A percentile compares a stretch with the other conserved stretches of the same genome.
These are phyloP conservation scores for Ceratocystiopsis minuta DNA, from an alignment of 2,329 filamentous ascomycete genomes.

Conservation along the genomic window DNA sequence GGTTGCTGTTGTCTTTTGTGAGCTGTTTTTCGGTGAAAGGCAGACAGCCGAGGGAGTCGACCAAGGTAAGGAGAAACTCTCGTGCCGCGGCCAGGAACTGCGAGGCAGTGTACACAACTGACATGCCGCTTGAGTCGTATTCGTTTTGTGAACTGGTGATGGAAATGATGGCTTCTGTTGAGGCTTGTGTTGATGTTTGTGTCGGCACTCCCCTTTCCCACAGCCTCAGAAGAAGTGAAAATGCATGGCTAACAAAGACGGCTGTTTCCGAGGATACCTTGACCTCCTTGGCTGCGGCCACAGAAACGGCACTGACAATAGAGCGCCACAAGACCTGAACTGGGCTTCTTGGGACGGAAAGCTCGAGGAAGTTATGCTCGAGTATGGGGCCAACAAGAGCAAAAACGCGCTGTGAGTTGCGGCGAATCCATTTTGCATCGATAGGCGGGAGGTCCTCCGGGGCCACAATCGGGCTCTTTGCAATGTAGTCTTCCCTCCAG, in stretches of 20 bases:
- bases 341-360: conserved; percentile 41
- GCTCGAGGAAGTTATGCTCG: conserved; percentile 39
- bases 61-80: conserved; percentile 28
- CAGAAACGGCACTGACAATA: conserved; percentile 43
- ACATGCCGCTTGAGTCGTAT: no score
- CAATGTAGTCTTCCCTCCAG: conserved; percentile 60
- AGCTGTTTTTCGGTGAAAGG: conserved; percentile 46
- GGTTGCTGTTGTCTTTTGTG: conserved; percentile 29
- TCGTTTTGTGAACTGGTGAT: conserved; percentile 24
- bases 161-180: background rate
- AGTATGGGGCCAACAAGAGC: conserved; percentile 40
- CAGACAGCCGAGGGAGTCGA: conserved; percentile 34
- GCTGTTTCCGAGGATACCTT: conserved; percentile 74
- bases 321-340: conserved; percentile 39
- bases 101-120: conserved; percentile 14
- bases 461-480: conserved; percentile 37
- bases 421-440: conserved; percentile 74
- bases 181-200: conserved; percentile 20
- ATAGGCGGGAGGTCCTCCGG: conserved; percentile 67
- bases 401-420: conserved; percentile 48
- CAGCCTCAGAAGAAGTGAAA: conserved; percentile 49
- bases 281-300: conserved; percentile 67
- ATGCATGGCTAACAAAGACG: conserved; percentile 54
- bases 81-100: conserved; percentile 37
- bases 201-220: conserved; percentile 44